phyloP scores from a whole-genome alignment of 371 early-diverging fungal species.

The Synchytrium microbalum region DNA sequence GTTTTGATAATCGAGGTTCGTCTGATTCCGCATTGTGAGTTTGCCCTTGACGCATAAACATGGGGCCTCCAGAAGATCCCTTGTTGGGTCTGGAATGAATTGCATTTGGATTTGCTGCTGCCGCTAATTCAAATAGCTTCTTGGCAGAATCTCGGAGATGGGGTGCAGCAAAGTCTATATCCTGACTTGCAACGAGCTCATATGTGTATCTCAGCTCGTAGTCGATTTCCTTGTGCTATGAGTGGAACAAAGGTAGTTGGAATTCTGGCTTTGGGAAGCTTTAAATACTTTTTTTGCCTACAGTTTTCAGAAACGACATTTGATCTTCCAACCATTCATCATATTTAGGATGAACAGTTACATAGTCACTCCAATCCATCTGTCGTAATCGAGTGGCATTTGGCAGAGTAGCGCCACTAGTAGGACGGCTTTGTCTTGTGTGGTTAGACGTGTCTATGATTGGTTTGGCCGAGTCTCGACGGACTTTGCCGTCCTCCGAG shows the following conservation, averaged over 20 bases:
- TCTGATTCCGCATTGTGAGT: neutral
- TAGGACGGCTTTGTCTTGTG: neutral
- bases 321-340: neutral
- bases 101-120: conserved; percentile 7
- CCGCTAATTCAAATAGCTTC: conserved; percentile 25
- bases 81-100: neutral
- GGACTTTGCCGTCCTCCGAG: neutral
- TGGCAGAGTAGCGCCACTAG: neutral
- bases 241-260: neutral
- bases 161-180: conserved; percentile 24
- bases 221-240: conserved; percentile 29
- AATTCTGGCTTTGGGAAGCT: neutral
- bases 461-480: neutral
- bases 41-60: neutral
- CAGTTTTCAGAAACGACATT: neutral
- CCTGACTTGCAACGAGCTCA: conserved; percentile 30
- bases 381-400: neutral
- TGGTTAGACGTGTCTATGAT: neutral
- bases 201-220: conserved; percentile 39
- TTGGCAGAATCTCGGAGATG: conserved; percentile 33
- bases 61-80: neutral
- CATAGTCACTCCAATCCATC: conserved; percentile 4
- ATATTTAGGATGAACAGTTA: neutral
- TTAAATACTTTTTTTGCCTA: neutral
- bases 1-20: conserved; percentile 7